Conservation (phyloP, 495 filamentous ascomycete genomes). For the Ascobolus immersus region DNA sequence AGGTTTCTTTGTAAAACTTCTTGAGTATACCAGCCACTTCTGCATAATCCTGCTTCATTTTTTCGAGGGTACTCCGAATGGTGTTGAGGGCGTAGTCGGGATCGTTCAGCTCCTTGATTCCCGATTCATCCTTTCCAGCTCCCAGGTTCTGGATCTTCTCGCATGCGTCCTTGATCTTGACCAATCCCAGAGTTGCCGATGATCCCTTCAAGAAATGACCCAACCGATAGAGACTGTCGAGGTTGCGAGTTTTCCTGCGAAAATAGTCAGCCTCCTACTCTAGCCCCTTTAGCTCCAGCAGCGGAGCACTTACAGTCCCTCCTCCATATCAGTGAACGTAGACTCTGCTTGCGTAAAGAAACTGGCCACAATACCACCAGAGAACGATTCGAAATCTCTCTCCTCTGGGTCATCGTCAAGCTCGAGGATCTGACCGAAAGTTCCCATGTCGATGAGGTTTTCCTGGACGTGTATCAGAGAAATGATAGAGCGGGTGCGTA, state of each 20-base stretch:
- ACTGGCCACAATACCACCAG: slow-evolving; percentile 59
- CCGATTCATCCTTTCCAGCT: slow-evolving; percentile 48
- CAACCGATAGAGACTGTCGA: slow-evolving; percentile 47
- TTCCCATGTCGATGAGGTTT: slow-evolving; percentile 48
- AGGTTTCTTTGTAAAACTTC: slow-evolving; percentile 36
- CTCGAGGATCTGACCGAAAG: slow-evolving; percentile 86
- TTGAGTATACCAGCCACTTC: slow-evolving; percentile 45
- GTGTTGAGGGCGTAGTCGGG: slow-evolving; percentile 36
- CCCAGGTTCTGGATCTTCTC: slow-evolving; percentile 93
- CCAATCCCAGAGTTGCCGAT: slow-evolving; percentile 83
- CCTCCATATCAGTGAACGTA: slow-evolving; percentile 72
- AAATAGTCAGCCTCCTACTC: slow-evolving; percentile 1
- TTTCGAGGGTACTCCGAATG: slow-evolving; percentile 40
- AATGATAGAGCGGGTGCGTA: too few relatives aligned
- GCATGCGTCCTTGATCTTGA: slow-evolving; percentile 74
- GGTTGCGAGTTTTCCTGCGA: slow-evolving; percentile 36
- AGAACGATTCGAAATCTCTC: slow-evolving; percentile 58
- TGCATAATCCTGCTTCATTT: slow-evolving; percentile 51
- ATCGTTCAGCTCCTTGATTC: slow-evolving; percentile 34
- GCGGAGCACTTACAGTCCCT: slow-evolving; percentile 38
- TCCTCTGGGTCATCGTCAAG: slow-evolving; percentile 82
- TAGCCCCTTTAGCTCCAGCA: slow-evolving; percentile 3
- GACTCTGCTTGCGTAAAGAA: slow-evolving; percentile 80
- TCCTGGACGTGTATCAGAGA: too few relatives aligned
- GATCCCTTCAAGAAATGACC: slow-evolving; percentile 96